Evolutionary conservation across 1,284 basidiomycete genomes (phyloP).

Genomic region (Ceratobasidium sp.): DNA sequence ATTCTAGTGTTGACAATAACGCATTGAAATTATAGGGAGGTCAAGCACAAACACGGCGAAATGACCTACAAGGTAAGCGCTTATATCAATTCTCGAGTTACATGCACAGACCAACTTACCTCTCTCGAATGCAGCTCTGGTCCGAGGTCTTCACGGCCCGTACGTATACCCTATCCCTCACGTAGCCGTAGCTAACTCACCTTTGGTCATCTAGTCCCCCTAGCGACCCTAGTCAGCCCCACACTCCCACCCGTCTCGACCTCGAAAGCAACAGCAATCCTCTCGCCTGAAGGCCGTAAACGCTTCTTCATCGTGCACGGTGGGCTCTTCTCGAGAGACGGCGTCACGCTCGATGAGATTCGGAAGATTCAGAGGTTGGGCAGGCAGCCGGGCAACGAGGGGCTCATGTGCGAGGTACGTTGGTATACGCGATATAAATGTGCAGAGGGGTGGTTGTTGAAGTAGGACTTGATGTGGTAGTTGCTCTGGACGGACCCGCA

Average conservation of each 20-base stretch:
- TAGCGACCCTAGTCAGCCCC: slow-evolving; percentile 81
- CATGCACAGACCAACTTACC: slow-evolving; percentile 8
- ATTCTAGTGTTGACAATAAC: not conserved
- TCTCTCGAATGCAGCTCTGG: slow-evolving; percentile 72
- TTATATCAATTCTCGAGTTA: not conserved
- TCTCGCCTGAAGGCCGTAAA: slow-evolving; percentile 85
- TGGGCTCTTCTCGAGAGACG: slow-evolving; percentile 95
- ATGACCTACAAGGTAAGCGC: slow-evolving; percentile 80
- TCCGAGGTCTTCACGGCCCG: slow-evolving; percentile 90
- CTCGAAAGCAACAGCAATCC: slow-evolving; percentile 62
- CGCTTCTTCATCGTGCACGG: slow-evolving; percentile 97
- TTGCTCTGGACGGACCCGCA: slow-evolving; percentile 97
- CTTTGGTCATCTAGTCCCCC: slow-evolving; percentile 70
- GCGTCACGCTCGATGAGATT: slow-evolving; percentile 92
- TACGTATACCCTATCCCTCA: slow-evolving; percentile 58
- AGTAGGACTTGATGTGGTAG: slow-evolving; percentile 51
- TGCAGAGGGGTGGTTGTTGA: too few species aligned
- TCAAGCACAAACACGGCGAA: slow-evolving; percentile 93
- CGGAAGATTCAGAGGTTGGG: slow-evolving; percentile 88
- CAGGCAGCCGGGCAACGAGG: slow-evolving; percentile 92
- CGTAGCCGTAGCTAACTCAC: not conserved
- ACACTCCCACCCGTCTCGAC: slow-evolving; percentile 53
- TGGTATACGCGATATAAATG: not conserved
- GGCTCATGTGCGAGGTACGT: slow-evolving; percentile 83
- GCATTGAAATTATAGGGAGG: slow-evolving; percentile 63